Evolutionary conservation across 2,329 filamentous ascomycete genomes (phyloP), one percentile per base, ranked within the genome.

Genomic region (Lasiodiplodia gonubiensis): DNA sequence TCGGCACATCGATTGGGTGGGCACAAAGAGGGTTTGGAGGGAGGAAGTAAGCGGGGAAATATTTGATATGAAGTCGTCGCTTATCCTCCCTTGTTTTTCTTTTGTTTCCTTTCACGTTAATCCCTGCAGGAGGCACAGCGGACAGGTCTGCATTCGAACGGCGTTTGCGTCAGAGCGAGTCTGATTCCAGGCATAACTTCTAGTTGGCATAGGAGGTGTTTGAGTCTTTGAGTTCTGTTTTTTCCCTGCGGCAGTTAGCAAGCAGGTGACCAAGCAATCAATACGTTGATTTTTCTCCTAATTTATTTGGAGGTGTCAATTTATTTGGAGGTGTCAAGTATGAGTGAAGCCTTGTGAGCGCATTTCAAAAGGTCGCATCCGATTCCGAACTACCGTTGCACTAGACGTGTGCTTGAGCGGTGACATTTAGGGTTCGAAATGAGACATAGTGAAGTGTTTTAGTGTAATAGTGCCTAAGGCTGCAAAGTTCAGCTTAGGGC

Each of bases 131-230:
- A 60, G 42, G 27, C 27, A 30, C 42, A 37, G n/a, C 48, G 52
- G 42, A 35, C 52, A 49, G 25, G 49, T 52, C n/a, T 39, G 51
- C 61, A 64, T 54, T 46, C 61, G 27, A 46, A 52, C 46, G 61
- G 61, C 64, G 49, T 66, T 66, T 27, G 16, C 16, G 27, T 63
- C 46, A 48, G 37, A 63, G 59, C 59, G 59, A 51, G 16, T 30
- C 52, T 48, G 52, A 37, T 66, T 42, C 27, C 10, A 30, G 49
- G 49, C 30, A 35, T 49, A 18, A 39, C 6, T 27, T 23, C n/a
- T 33, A 21, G 21, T 64, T 54, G 59, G 59, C 59, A 63, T 51
- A 63, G 59, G 59, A 35, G 30, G 39, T 46, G 21, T 63, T 51
- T 51, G 18, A 27, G 51, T 46, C 33, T 63, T 51, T 51, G 18